Evolutionary conservation across 805 yeast species (phyloP).

Genomic region (Diddensiella caesifluorescens): DNA sequence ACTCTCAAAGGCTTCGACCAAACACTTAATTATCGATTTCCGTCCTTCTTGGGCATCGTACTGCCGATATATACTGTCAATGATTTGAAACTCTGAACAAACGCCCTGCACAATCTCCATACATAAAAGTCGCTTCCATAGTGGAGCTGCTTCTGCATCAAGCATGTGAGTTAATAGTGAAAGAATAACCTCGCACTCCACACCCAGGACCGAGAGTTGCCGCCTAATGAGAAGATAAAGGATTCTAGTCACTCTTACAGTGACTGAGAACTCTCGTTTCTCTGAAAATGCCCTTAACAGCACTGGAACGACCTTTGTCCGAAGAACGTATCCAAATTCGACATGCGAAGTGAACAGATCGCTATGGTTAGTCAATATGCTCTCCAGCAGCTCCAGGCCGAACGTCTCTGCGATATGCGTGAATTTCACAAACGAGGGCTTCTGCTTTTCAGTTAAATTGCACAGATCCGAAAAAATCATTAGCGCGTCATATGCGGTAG

Average conservation of each 20-base stretch:
- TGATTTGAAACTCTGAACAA: conserved; percentile 49
- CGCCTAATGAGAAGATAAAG: conserved; percentile 57
- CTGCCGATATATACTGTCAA: conserved; percentile 48
- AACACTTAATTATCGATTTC: conserved; percentile 55
- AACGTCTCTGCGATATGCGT: conserved; percentile 52
- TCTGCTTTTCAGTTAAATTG: conserved; percentile 52
- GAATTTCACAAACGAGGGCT: conserved; percentile 50
- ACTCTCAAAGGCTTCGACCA: conserved; percentile 41
- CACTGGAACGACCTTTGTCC: conserved; percentile 70
- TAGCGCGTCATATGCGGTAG: conserved; percentile 63
- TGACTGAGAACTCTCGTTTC: conserved; percentile 57
- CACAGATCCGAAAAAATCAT: conserved; percentile 70
- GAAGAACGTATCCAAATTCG: conserved; percentile 62
- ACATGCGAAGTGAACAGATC: conserved; percentile 48
- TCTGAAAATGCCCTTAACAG: conserved; percentile 61
- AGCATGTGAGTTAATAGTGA: conserved; percentile 69
- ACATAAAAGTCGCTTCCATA: conserved; percentile 71
- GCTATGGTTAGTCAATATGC: conserved; percentile 61
- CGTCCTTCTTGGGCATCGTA: conserved; percentile 58
- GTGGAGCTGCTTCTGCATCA: conserved; percentile 50
- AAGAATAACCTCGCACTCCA: conserved; percentile 78
- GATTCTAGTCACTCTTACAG: conserved; percentile 71
- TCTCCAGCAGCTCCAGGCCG: conserved; percentile 80
- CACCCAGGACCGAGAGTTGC: conserved; percentile 55
- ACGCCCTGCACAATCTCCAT: conserved; percentile 66